phyloP scores from a whole-genome alignment of 2,329 filamentous ascomycete species.

The Penicillium sp. region DNA sequence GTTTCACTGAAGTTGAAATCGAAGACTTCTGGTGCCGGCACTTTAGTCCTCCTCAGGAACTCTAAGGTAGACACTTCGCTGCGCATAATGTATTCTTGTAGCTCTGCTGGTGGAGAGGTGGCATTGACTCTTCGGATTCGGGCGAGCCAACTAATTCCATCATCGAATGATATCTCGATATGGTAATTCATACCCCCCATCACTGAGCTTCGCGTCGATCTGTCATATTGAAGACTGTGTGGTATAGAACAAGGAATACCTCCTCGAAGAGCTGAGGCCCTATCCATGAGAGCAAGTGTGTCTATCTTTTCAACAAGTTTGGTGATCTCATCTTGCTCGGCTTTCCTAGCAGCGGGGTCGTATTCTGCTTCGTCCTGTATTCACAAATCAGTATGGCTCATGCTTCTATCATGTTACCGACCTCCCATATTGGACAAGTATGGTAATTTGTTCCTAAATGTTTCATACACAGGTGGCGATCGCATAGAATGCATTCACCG shows the following conservation, averaged over 20 bases:
- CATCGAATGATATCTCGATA: constrained; percentile 48
- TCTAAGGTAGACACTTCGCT: constrained; percentile 50
- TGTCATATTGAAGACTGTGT: constrained; percentile 42
- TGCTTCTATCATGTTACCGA: constrained; percentile 25
- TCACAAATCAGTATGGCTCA: constrained; percentile 17
- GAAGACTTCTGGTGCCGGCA: constrained; percentile 45
- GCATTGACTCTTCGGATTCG: constrained; percentile 48
- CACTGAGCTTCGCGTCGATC: constrained; percentile 37
- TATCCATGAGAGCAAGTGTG: constrained; percentile 40
- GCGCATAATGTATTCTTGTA: constrained; percentile 36
- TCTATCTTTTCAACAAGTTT: constrained; percentile 42
- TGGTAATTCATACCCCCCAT: constrained; percentile 55
- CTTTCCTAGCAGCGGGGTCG: constrained; percentile 36
- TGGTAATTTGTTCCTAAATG: constrained; percentile 41
- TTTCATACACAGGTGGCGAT: constrained; percentile 42
- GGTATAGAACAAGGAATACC: constrained; percentile 44
- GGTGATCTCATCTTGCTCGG: constrained; percentile 41
- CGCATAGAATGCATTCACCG: constrained; percentile 47
- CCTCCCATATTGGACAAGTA: constrained; percentile 43
- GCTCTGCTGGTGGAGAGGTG: constrained; percentile 42
- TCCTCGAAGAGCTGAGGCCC: constrained; percentile 40
- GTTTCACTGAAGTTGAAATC: constrained; percentile 40
- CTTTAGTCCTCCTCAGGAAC: constrained; percentile 41
- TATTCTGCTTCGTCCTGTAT: constrained; percentile 43
- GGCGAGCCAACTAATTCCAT: constrained; percentile 50